A percentile compares a stretch with the other conserved stretches of the same genome.
These are phyloP conservation scores for Tetrapyrgos nigripes DNA, from an alignment of 1,284 basidiomycete genomes.

Conservation along the genomic window DNA sequence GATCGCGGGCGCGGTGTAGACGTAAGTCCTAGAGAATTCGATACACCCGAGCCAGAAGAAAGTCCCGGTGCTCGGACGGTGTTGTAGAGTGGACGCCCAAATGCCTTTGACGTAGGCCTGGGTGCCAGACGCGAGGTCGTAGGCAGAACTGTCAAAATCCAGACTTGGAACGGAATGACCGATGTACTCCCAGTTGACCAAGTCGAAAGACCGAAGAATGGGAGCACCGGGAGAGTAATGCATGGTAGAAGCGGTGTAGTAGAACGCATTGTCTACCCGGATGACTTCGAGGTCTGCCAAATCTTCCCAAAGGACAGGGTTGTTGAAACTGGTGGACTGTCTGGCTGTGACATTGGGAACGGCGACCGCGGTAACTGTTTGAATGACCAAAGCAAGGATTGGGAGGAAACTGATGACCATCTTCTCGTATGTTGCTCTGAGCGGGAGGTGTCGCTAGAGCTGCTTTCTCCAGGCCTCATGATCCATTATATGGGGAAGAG, in stretches of 20 bases:
- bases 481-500: too few species aligned
- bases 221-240: conserved; percentile 33
- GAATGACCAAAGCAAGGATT: neutral
- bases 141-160: conserved; percentile 23
- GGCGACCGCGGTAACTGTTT: neutral
- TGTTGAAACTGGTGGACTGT: conserved; percentile 17
- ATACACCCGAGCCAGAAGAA: conserved; percentile 34
- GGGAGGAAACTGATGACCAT: too few species aligned
- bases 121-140: conserved; percentile 22
- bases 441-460: too few species aligned
- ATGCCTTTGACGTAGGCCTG: conserved; percentile 31
- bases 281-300: conserved; percentile 29
- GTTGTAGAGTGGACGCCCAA: conserved; percentile 31
- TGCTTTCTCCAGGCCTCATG: too few species aligned
- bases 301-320: conserved; percentile 30
- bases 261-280: conserved; percentile 27
- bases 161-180: conserved; percentile 32
- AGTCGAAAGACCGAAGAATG: conserved; percentile 30
- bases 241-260: conserved; percentile 31
- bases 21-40: conserved; percentile 24
- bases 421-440: too few species aligned
- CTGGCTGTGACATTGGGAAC: neutral
- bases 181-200: conserved; percentile 33
- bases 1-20: conserved; percentile 19
- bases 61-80: conserved; percentile 21